These are phyloP conservation scores for Salix dunnii DNA, from an alignment of 345 rosid species.

Conservation along the genomic window DNA sequence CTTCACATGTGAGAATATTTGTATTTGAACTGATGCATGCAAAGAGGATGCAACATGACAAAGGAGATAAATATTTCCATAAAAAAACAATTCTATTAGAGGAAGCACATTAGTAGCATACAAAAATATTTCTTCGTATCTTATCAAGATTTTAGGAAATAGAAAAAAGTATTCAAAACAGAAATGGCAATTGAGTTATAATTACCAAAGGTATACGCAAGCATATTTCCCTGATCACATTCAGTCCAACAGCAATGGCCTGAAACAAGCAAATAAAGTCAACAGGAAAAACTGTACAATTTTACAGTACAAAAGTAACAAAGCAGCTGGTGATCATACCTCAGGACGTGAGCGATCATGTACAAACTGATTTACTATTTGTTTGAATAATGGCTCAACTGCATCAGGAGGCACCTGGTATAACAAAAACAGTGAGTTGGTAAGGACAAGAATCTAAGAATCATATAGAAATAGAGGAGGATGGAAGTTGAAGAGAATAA, in stretches of 20 bases:
- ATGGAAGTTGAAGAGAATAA: not conserved
- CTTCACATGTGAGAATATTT: not conserved
- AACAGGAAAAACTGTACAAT: not conserved
- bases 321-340: constrained; percentile 35
- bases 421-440: constrained; percentile 13
- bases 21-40: not conserved
- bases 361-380: constrained; percentile 91
- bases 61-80: too few species aligned
- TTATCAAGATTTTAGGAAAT: not conserved
- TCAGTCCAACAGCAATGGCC: constrained; percentile 92
- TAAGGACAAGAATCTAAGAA: not conserved
- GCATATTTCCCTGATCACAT: constrained; percentile 88
- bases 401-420: constrained; percentile 94
- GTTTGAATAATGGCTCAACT: constrained; percentile 89
- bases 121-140: not conserved
- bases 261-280: constrained; percentile 25
- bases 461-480: not conserved
- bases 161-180: not conserved
- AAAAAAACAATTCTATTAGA: too few species aligned
- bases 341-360: constrained; percentile 89
- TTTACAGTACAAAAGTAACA: not conserved
- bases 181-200: constrained; percentile 1
- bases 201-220: constrained; percentile 85
- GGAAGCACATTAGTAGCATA: too few species aligned
- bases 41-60: too few species aligned